phyloP scores from a whole-genome alignment of 2,329 filamentous ascomycete species.

The Cadophora malorum region DNA sequence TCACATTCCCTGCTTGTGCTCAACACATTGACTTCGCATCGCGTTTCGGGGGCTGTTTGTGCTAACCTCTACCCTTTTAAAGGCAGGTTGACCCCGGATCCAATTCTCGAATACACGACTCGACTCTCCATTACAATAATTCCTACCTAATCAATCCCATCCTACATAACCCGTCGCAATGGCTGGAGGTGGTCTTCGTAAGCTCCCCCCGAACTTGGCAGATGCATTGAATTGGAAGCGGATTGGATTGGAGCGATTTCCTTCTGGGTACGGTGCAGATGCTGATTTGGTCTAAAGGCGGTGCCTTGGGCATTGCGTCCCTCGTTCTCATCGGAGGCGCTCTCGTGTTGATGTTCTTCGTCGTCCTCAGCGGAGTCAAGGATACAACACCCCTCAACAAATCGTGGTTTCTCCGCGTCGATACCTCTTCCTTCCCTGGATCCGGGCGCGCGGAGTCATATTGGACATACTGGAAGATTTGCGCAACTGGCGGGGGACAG shows the following conservation, averaged over 20 bases:
- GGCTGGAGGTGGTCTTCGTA: conserved; percentile 28
- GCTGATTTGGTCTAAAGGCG: conserved; percentile 51
- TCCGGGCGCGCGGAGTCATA: conserved; percentile 68
- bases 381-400: conserved; percentile 66
- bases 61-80: conserved; percentile 18
- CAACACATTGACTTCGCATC: conserved; percentile 5
- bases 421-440: conserved; percentile 74
- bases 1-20: not conserved
- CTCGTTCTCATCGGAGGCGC: conserved; percentile 67
- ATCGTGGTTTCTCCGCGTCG: conserved; percentile 86
- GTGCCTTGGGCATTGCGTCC: conserved; percentile 60
- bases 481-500: conserved; percentile 66
- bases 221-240: not conserved
- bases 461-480: conserved; percentile 93
- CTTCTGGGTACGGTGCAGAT: not conserved
- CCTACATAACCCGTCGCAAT: conserved; percentile 25
- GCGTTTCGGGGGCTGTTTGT: conserved; percentile 29
- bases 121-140: conserved; percentile 5
- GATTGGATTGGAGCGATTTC: not conserved
- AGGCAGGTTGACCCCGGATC: conserved; percentile 17
- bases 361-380: conserved; percentile 65
- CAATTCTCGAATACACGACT: conserved; percentile 5
- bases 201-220: conserved; percentile 10
- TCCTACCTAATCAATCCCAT: not conserved
- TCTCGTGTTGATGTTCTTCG: conserved; percentile 69